Base-by-base conservation (phyloP, 164 flowering plant genomes). In the Nymphaea thermarum region DNA sequence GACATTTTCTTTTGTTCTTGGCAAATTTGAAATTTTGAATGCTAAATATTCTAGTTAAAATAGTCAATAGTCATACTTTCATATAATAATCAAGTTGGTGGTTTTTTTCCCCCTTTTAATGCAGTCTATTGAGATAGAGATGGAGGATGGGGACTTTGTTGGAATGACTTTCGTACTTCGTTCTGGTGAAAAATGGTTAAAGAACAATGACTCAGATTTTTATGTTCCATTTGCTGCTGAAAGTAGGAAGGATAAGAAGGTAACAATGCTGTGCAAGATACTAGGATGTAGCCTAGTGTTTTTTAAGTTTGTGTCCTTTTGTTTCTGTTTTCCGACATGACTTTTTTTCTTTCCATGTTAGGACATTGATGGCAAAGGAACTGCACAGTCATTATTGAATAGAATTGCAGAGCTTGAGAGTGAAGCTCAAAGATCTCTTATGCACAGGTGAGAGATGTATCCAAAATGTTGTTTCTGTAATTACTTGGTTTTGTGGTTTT, bases 391-490 rank as follows among this genome's bases (percentile, higher is more conserved):
- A 60, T 81, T 94, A 74, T 73, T 94, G 81, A 88, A 85, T 64
- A 87, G 76, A 77, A 90, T 91, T 70, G 93, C 98, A 42, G 78
- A 74, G 42, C 53, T 77, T 86, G 99, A 94, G 81, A 80, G 85
- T 81, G 96, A 90, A 75, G 99, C 99, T 44, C 87, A 91, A 77
- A 90, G 90, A 75, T 94, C 99, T 16, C 88, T 94, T 74, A 91
- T 94, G 99, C 99, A 94, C 68, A 79, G 99, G 99, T 94, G 60
- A 79, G 91, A 72, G 61, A 7, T 25, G 36, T 25, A 25, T 25
- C 36, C 36, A 42, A 25, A 25, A 25, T 25, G 36, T 25, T 25
- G 36, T 25, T 25, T 1, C 36, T 25, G 36, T 6, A 25, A 25
- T 41, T 41, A 10, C 44, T n/a, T 66, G 14, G 55, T 64, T 65